Evolutionary conservation across 257 asterid genomes (phyloP).

Genomic region (Euphrasia confusa): DNA sequence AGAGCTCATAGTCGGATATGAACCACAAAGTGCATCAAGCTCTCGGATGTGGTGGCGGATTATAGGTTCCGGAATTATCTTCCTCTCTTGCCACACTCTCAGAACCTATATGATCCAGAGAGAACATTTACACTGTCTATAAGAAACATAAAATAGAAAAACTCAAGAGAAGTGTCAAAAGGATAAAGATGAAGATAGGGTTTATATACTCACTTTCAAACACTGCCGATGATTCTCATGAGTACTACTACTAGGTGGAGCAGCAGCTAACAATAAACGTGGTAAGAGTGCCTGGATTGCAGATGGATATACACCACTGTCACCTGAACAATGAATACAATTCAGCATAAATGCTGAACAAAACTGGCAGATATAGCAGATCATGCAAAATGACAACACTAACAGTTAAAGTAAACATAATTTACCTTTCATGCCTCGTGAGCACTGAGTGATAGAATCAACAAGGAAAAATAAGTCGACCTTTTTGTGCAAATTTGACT

Average conservation of each 20-base stretch:
- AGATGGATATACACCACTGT: conserved; percentile 67
- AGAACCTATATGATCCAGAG: conserved; percentile 54
- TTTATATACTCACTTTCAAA: conserved; percentile 56
- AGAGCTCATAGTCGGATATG: conserved; percentile 4
- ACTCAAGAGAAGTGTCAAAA: neutral
- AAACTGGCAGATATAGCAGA: neutral
- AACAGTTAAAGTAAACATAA: neutral
- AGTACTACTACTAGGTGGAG: conserved; percentile 72
- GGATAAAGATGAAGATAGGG: conserved; percentile 1
- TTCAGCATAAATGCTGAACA: conserved; percentile 22
- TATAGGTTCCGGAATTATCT: conserved; percentile 71
- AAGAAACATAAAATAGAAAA: neutral
- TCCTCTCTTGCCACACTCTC: conserved; percentile 91
- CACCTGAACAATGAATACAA: conserved; percentile 47
- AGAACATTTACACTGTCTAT: conserved; percentile 14
- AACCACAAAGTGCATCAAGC: conserved; percentile 65
- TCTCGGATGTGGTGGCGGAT: conserved; percentile 75
- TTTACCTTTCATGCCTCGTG: conserved; percentile 77
- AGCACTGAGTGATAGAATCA: conserved; percentile 76
- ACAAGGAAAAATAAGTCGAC: conserved; percentile 86
- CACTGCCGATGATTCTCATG: conserved; percentile 87
- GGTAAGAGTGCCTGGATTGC: conserved; percentile 74
- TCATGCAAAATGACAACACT: neutral
- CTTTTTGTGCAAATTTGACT: conserved; percentile 58
- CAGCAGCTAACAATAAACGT: conserved; percentile 79